Conservation (phyloP, 345 rosid species). For the Jatropha curcas region DNA sequence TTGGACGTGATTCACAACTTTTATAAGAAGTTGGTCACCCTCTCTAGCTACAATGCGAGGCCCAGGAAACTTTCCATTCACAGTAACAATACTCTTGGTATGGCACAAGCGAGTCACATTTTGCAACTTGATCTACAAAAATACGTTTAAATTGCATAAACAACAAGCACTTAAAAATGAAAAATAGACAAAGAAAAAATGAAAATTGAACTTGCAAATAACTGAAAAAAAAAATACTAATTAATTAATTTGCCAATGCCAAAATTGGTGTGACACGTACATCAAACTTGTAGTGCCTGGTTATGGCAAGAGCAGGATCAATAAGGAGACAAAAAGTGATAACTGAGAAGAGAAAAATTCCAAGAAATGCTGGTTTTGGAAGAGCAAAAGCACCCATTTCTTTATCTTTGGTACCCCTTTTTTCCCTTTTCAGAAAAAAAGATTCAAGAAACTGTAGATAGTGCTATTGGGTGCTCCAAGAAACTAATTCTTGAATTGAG, state of each 20-base stretch:
- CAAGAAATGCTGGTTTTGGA: constrained; percentile 26
- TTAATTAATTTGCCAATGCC: background rate
- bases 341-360: constrained; percentile 9
- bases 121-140: constrained; percentile 25
- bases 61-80: constrained; percentile 31
- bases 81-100: constrained; percentile 30
- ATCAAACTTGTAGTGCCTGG: constrained; percentile 29
- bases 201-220: background rate
- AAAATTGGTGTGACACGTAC: constrained; percentile 10
- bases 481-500: constrained; percentile 6
- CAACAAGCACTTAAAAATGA: background rate
- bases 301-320: constrained; percentile 14
- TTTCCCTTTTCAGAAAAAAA: constrained; percentile 2
- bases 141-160: no score
- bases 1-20: constrained; percentile 27
- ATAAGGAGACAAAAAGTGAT: constrained; percentile 2
- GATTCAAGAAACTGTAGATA: background rate
- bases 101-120: constrained; percentile 33
- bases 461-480: background rate
- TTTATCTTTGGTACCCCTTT: constrained; percentile 1
- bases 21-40: constrained; percentile 27
- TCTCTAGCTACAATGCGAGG: constrained; percentile 33
- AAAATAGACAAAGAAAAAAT: no score
- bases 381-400: constrained; percentile 34
- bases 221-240: no score